Base-by-base conservation (phyloP, 164 flowering plant genomes). In the Pachysandra terminalis region DNA sequence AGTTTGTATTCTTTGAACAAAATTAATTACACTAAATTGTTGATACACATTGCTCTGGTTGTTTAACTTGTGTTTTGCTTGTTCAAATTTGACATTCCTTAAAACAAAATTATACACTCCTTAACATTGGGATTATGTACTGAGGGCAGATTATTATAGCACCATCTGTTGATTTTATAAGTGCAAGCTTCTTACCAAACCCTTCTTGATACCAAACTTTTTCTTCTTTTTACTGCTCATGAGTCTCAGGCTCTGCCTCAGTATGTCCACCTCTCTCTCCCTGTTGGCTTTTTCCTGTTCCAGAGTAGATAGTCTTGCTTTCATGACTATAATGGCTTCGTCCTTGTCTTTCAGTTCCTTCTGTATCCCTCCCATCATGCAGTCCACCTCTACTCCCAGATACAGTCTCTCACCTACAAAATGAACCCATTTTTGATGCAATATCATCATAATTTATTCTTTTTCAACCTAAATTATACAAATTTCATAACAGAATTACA, bases 191-290 rank as follows among this genome's bases (percentile, higher is more conserved):
- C 37, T 32, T 32, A 7, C 37, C 37, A 32, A 32, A 32, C 37
- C 37, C 37, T 32, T 32, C 37, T 7, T 32, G 7, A 32, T 3
- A 32, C 3, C 37, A 32, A 32, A 32, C 5, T 3, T 32, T 32
- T 32, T 32, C 37, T 32, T 56, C 71, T 81, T 64, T 72, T 75
- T 23, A 70, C 79, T 77, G 81, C 84, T 78, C 71, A 85, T 79
- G 59, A 89, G 89, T 68, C 86, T 76, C 75, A 86, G 61, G 73
- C 93, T 89, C 68, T 91, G 97, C 71, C 86, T 83, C 25, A 89
- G 80, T 27, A 89, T 86, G 74, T 91, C 95, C 14, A 84, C 45
- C 69, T 89, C 90, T 27, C 89, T 74, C 55, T 82, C 82, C 70
- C 71, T 85, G 71, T 73, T 83, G 37, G 26, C 49, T 25, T 74